Evolutionary conservation across 2,329 filamentous ascomycete species (phyloP), one percentile per base, ranked within the genome.

Genomic region (Xylariales sp.): DNA sequence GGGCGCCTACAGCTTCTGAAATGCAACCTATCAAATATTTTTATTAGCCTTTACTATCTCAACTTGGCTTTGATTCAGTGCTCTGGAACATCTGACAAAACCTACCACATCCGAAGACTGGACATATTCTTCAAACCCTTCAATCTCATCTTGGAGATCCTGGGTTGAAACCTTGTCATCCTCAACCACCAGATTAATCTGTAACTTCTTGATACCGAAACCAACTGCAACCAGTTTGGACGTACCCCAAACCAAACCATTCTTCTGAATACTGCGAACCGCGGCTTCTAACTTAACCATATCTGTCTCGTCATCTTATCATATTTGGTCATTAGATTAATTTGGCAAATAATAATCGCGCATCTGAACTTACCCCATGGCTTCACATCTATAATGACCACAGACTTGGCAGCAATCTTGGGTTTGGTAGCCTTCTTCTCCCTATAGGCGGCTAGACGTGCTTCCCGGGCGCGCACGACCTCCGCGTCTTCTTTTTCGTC

Each of bases 181-280:
- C 77, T 97, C 93, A 50, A 97, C 74, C 55, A 97, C 89, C 54
- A 97, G 70, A 83, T 88, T 97, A 76, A 98, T 95, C 80, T 97
- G 91, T 49, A 98, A 83, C 81, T 97, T 97, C 79, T 87, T 93
- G 77, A 98, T 94, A 77, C 93, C 93, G 78, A 88, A 98, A 60
- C 90, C 91, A 57, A 98, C 83, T 51, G 90, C 67, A 36, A 95
- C 83, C 50, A 95, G 75, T 77, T 93, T 87, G 66, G 86, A 90
- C 49, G 76, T 81, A 81, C 91, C 91, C 93, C 93, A 98, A 49
- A 94, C 83, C 47, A 98, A 87, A 72, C 93, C 93, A 34, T 97
- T 91, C 77, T 85, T 81, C 70, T 91, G 80, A 54, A 97, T 91
- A 51, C 72, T 67, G 58, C 88, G 85, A 54, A 97, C 90, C 49